Conservation (phyloP, 1,284 basidiomycete genomes). For the Trichosporon faecale region DNA sequence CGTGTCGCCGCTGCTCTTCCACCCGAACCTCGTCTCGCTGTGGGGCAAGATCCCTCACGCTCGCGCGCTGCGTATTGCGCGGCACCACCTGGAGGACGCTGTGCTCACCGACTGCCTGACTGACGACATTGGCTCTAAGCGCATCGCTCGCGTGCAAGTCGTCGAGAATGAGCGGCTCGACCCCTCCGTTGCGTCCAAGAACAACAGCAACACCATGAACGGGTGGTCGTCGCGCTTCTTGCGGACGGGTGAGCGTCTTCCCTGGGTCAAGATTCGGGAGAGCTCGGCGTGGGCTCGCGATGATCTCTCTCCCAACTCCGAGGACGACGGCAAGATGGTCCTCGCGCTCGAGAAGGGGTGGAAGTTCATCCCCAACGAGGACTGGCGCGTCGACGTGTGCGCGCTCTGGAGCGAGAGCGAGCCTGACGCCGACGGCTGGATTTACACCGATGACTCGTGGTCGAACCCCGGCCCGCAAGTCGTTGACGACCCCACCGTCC, state of each 20-base stretch:
- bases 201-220: slow-evolving; percentile 8
- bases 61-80: slow-evolving; percentile 19
- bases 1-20: slow-evolving; percentile 43
- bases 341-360: slow-evolving; percentile 44
- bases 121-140: slow-evolving; percentile 37
- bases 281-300: slow-evolving; percentile 31
- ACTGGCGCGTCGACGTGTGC: slow-evolving; percentile 49
- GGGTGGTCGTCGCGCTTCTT: slow-evolving; percentile 38
- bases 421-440: slow-evolving; percentile 49
- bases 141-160: slow-evolving; percentile 43
- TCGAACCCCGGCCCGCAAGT: slow-evolving; percentile 9
- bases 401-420: slow-evolving; percentile 46
- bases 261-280: slow-evolving; percentile 42
- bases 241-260: slow-evolving; percentile 41
- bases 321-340: slow-evolving; percentile 34
- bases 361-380: slow-evolving; percentile 48
- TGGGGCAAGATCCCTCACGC: slow-evolving; percentile 29
- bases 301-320: slow-evolving; percentile 14
- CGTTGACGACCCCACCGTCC: neutral
- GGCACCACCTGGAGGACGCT: slow-evolving; percentile 28
- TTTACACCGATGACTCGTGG: slow-evolving; percentile 52
- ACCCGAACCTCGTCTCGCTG: slow-evolving; percentile 43
- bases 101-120: slow-evolving; percentile 43
- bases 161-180: slow-evolving; percentile 52
- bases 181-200: slow-evolving; percentile 33